Evolutionary conservation across 2,329 filamentous ascomycete species (phyloP).

Genomic region (Aspergillus ruber): DNA sequence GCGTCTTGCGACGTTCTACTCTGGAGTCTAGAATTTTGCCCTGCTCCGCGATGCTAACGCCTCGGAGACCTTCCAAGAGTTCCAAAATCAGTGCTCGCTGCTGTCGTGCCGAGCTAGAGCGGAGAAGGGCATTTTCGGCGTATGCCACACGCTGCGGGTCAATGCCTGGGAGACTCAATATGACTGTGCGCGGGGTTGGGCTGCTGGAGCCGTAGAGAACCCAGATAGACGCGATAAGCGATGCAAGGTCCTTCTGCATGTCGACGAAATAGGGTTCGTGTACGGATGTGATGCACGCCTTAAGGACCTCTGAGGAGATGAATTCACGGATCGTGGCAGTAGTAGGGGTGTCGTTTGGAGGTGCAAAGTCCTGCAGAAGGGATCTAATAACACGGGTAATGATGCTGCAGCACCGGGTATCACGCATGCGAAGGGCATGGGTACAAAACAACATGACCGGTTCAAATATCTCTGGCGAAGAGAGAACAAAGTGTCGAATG

Average conservation of each 20-base stretch:
- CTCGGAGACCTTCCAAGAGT: slow-evolving; percentile 76
- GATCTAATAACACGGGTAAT: slow-evolving; percentile 81
- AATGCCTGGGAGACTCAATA: slow-evolving; percentile 76
- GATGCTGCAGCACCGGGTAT: slow-evolving; percentile 79
- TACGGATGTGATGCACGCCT: slow-evolving; percentile 81
- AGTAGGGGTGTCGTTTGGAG: slow-evolving; percentile 42
- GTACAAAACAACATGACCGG: slow-evolving; percentile 87
- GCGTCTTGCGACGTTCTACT: slow-evolving; percentile 37
- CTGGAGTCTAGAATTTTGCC: slow-evolving; percentile 61
- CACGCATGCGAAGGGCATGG: slow-evolving; percentile 81
- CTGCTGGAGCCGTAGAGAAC: slow-evolving; percentile 66
- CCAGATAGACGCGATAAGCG: slow-evolving; percentile 79
- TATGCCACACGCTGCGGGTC: slow-evolving; percentile 60
- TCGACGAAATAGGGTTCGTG: slow-evolving; percentile 97
- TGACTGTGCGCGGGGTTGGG: slow-evolving; percentile 63
- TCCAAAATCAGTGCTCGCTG: slow-evolving; percentile 79
- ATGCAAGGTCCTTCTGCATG: slow-evolving; percentile 83
- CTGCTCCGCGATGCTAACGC: slow-evolving; percentile 87
- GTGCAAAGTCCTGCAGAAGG: slow-evolving; percentile 70
- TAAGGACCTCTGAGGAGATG: slow-evolving; percentile 80
- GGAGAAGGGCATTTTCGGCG: slow-evolving; percentile 53
- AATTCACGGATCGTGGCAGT: slow-evolving; percentile 74
- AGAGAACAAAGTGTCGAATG: slow-evolving; percentile 76
- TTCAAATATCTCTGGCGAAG: slow-evolving; percentile 70
- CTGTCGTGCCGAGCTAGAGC: slow-evolving; percentile 57